phyloP scores from a whole-genome alignment of 2,329 filamentous ascomycete genomes.

The Graphilbum fragrans region DNA sequence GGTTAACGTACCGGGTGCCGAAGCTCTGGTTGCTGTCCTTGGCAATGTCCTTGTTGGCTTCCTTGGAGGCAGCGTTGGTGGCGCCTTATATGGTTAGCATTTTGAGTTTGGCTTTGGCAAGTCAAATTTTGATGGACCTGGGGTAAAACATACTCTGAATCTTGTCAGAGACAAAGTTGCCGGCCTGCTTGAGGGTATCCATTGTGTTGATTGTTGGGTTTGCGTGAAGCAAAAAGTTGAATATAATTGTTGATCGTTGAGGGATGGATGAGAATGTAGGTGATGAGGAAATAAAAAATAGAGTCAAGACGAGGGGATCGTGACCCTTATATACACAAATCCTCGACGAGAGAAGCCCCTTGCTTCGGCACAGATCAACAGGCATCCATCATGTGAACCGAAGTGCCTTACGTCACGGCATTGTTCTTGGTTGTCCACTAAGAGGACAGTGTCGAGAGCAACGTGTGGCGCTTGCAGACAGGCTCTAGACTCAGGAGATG shows the following conservation, averaged over 20 bases:
- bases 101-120: not conserved
- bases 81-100: slow-evolving; percentile 17
- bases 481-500: too few relatives aligned
- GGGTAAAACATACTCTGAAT: slow-evolving; percentile 24
- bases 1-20: slow-evolving; percentile 26
- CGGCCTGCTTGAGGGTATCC: slow-evolving; percentile 35
- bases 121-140: not conserved
- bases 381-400: too few relatives aligned
- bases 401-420: too few relatives aligned
- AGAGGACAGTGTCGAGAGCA: too few relatives aligned
- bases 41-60: slow-evolving; percentile 47
- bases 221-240: not conserved
- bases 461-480: too few relatives aligned
- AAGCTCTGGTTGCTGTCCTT: slow-evolving; percentile 38
- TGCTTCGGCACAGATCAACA: too few relatives aligned
- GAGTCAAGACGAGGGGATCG: not conserved
- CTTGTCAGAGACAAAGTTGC: slow-evolving; percentile 48
- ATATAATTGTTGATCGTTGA: slow-evolving; percentile 8
- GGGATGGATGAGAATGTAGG: slow-evolving; percentile 1
- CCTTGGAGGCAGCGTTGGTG: slow-evolving; percentile 34
- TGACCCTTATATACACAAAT: slow-evolving; percentile 1
- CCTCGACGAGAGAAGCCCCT: too few relatives aligned
- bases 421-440: too few relatives aligned
- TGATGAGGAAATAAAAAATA: not conserved
- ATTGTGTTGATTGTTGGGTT: slow-evolving; percentile 18